These are phyloP conservation scores for Simplicillium sp. DNA, from an alignment of 2,329 filamentous ascomycete species.

Conservation along the genomic window DNA sequence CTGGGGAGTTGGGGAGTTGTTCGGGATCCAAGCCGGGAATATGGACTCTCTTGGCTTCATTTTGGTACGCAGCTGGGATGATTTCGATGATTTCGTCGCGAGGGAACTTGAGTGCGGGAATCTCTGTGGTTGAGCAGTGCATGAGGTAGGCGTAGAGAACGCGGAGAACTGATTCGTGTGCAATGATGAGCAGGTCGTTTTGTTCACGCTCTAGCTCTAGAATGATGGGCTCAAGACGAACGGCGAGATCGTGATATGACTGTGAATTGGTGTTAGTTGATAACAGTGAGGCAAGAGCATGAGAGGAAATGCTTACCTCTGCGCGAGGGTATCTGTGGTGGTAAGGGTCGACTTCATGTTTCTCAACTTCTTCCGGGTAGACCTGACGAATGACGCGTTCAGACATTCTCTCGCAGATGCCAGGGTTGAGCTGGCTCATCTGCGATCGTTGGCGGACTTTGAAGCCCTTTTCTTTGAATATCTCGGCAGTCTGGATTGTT, in stretches of 20 bases:
- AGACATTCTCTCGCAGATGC: constrained; percentile 88
- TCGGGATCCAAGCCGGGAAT: constrained; percentile 61
- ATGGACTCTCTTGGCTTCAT: constrained; percentile 82
- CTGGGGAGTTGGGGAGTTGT: constrained; percentile 67
- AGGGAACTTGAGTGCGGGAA: constrained; percentile 86
- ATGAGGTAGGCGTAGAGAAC: constrained; percentile 97
- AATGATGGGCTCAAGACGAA: constrained; percentile 94
- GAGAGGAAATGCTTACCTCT: constrained; percentile 49
- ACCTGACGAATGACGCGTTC: constrained; percentile 70
- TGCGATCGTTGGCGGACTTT: constrained; percentile 86
- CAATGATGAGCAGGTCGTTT: constrained; percentile 95
- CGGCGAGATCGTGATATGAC: constrained; percentile 98
- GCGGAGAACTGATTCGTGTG: constrained; percentile 93
- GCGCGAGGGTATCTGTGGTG: constrained; percentile 93
- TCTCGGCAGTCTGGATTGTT: constrained; percentile 82
- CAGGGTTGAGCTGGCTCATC: constrained; percentile 95
- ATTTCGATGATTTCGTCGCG: constrained; percentile 98
- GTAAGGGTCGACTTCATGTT: constrained; percentile 91
- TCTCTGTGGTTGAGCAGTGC: constrained; percentile 94
- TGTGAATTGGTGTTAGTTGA: constrained; percentile 24
- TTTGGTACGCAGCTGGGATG: constrained; percentile 94
- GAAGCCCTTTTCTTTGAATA: constrained; percentile 70
- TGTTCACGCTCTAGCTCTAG: constrained; percentile 94
- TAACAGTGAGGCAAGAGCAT: constrained; percentile 4
- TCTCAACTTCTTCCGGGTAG: constrained; percentile 84